phyloP scores from a whole-genome alignment of 805 yeast genomes.

The Kluyveromyces lactis region DNA sequence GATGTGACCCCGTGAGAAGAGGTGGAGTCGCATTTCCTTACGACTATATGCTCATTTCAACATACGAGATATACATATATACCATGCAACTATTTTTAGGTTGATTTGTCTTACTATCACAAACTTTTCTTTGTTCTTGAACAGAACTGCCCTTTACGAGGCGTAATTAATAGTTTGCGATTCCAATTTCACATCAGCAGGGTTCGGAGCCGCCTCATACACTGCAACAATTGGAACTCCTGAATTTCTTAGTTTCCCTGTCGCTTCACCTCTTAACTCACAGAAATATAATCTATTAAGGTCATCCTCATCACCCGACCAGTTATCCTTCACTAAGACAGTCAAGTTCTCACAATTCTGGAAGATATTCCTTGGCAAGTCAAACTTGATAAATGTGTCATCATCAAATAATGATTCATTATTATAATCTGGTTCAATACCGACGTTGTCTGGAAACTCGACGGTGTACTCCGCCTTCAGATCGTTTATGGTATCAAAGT shows the following conservation, averaged over 20 bases:
- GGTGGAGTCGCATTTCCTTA: no score
- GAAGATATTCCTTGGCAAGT: conserved; percentile 65
- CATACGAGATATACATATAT: no score
- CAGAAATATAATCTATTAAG: conserved; percentile 53
- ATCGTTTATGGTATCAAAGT: conserved; percentile 54
- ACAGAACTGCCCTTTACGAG: not conserved
- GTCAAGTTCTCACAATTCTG: conserved; percentile 63
- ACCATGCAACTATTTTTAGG: no score
- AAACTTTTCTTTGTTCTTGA: no score
- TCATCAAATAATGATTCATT: conserved; percentile 34
- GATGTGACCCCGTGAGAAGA: no score
- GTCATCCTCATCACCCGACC: conserved; percentile 55
- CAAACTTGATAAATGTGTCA: conserved; percentile 67
- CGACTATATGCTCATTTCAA: no score
- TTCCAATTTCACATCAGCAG: conserved; percentile 53
- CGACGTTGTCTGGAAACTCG: conserved; percentile 55
- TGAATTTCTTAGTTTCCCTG: conserved; percentile 17
- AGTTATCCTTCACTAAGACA: conserved; percentile 57
- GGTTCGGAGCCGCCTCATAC: conserved; percentile 90
- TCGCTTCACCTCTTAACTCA: conserved; percentile 71
- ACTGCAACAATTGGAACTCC: conserved; percentile 56
- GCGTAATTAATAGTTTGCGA: conserved; percentile 7
- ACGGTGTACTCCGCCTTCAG: conserved; percentile 43
- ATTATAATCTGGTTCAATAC: conserved; percentile 29
- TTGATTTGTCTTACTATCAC: no score